These are phyloP conservation scores for Pyrus communis DNA, from an alignment of 306 rosid genomes.

Conservation along the genomic window DNA sequence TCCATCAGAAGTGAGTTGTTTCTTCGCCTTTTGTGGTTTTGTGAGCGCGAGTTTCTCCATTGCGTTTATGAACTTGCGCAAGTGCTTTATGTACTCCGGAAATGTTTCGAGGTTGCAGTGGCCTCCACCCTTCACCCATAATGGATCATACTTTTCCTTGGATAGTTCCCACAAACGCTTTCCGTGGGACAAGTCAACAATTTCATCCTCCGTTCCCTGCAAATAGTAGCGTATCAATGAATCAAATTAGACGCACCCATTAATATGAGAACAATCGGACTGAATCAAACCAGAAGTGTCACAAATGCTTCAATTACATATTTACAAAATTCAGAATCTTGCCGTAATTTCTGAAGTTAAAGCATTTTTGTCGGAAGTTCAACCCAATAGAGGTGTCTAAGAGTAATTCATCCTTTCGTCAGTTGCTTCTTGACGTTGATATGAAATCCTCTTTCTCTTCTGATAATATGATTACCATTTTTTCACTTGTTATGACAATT, in stretches of 20 bases:
- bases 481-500: neutral
- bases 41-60: constrained; percentile 72
- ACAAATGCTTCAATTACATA: neutral
- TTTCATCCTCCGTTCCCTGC: constrained; percentile 95
- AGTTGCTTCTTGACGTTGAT: neutral
- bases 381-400: neutral
- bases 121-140: constrained; percentile 98
- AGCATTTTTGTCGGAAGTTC: neutral
- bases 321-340: neutral
- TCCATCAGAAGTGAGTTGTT: constrained; percentile 53
- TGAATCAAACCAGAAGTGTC: neutral
- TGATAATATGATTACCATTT: neutral
- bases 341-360: neutral
- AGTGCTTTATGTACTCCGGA: constrained; percentile 89
- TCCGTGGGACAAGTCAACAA: constrained; percentile 93
- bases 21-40: constrained; percentile 34
- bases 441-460: neutral
- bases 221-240: constrained; percentile 12
- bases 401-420: neutral
- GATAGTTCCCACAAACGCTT: constrained; percentile 96
- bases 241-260: neutral
- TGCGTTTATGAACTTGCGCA: constrained; percentile 77
- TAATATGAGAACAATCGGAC: neutral
- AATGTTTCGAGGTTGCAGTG: constrained; percentile 95
- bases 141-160: constrained; percentile 86